Conservation (phyloP, 2,329 filamentous ascomycete species). For the Colletotrichum horii region DNA sequence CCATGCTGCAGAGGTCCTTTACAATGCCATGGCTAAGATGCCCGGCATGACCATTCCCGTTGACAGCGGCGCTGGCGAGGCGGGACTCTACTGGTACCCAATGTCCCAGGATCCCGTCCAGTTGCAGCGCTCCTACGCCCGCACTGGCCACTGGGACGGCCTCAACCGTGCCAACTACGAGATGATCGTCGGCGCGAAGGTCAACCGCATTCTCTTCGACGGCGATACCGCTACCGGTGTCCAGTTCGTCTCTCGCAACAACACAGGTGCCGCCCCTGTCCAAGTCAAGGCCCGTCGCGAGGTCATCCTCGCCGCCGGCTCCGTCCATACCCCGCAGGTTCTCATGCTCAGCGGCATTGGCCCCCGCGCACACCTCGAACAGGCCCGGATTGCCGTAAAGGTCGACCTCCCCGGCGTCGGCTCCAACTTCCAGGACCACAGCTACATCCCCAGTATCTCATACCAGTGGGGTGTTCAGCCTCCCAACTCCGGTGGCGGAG, state of each 20-base stretch:
- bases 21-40: slow-evolving; percentile 30
- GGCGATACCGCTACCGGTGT: slow-evolving; percentile 30
- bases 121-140: slow-evolving; percentile 27
- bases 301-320: slow-evolving; percentile 41
- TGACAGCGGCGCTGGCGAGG: slow-evolving; percentile 29
- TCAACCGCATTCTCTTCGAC: slow-evolving; percentile 26
- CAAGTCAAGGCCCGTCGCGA: slow-evolving; percentile 35
- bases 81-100: slow-evolving; percentile 31
- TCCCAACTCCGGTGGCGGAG: slow-evolving; percentile 2
- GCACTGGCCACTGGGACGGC: slow-evolving; percentile 29
- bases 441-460: slow-evolving; percentile 26
- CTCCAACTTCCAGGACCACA: slow-evolving; percentile 44
- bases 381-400: slow-evolving; percentile 39
- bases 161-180: slow-evolving; percentile 29
- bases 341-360: slow-evolving; percentile 52
- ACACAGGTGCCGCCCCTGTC: slow-evolving; percentile 20
- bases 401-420: slow-evolving; percentile 51
- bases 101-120: slow-evolving; percentile 26
- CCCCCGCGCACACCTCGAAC: slow-evolving; percentile 34
- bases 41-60: slow-evolving; percentile 27
- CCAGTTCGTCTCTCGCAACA: slow-evolving; percentile 27
- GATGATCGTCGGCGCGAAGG: slow-evolving; percentile 28
- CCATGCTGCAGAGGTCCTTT: slow-evolving; percentile 25
- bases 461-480: slow-evolving; percentile 21
- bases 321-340: slow-evolving; percentile 42